phyloP scores from a whole-genome alignment of 2,329 filamentous ascomycete species.

The Pyricularia grisea region DNA sequence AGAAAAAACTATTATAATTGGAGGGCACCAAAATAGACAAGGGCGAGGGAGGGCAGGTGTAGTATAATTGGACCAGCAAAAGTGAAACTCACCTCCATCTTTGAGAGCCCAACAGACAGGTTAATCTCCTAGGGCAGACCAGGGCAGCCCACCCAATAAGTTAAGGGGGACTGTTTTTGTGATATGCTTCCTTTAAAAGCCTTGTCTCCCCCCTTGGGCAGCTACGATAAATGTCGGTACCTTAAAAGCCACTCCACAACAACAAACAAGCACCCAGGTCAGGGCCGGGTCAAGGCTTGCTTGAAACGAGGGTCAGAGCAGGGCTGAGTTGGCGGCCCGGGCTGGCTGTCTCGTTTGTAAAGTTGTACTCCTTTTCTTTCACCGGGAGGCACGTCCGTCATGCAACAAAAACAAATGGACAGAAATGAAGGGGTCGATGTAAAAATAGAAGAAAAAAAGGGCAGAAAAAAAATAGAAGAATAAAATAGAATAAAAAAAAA shows the following conservation, averaged over 20 bases:
- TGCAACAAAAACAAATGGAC: no score
- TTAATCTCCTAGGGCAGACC: neutral
- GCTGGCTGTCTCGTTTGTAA: neutral
- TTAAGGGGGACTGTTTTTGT: neutral
- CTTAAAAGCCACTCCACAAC: neutral
- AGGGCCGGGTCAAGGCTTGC: neutral
- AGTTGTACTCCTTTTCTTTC: neutral
- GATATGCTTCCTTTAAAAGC: neutral
- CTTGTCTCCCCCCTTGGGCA: neutral
- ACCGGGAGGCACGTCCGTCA: no score
- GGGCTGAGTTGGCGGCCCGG: neutral
- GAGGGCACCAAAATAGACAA: neutral
- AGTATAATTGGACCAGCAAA: neutral
- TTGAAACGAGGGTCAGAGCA: neutral
- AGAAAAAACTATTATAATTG: neutral
- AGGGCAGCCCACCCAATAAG: neutral
- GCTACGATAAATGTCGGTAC: neutral
- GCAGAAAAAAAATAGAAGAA: no score
- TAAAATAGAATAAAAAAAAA: neutral
- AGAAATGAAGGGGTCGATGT: no score
- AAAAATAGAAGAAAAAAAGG: no score
- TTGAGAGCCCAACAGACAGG: neutral
- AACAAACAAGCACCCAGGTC: neutral
- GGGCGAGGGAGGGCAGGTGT: neutral
- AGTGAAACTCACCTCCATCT: constrained; percentile 4